A percentile compares a stretch with the other conserved stretches of the same genome.
phyloP scores from a whole-genome alignment of 805 yeast genomes.

The Scheffersomyces lignosus region DNA sequence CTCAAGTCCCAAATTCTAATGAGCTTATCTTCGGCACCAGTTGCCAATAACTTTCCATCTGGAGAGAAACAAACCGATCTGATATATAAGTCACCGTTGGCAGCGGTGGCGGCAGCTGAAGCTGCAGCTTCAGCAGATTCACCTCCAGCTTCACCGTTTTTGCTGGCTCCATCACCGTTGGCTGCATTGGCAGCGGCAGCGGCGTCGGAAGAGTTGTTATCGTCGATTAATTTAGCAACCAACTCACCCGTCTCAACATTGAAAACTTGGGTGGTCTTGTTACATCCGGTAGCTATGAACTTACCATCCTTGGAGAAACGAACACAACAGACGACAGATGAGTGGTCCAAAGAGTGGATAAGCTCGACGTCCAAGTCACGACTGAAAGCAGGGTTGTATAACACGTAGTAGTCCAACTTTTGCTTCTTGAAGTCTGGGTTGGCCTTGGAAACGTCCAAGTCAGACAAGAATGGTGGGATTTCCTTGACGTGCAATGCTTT shows the following conservation, averaged over 20 bases:
- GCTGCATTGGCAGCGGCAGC: slow-evolving; percentile 29
- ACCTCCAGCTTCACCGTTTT: slow-evolving; percentile 23
- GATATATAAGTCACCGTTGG: slow-evolving; percentile 83
- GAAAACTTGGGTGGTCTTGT: slow-evolving; percentile 91
- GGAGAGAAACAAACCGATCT: slow-evolving; percentile 96
- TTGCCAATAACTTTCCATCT: slow-evolving; percentile 86
- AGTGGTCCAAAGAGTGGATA: slow-evolving; percentile 87
- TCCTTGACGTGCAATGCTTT: slow-evolving; percentile 64
- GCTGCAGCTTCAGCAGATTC: slow-evolving; percentile 15
- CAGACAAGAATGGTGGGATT: slow-evolving; percentile 77
- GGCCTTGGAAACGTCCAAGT: slow-evolving; percentile 76
- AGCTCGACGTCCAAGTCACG: slow-evolving; percentile 76
- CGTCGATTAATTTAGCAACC: slow-evolving; percentile 84
- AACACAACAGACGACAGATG: slow-evolving; percentile 96
- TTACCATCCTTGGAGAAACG: slow-evolving; percentile 89
- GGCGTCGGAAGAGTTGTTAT: slow-evolving; percentile 46
- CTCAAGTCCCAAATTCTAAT: slow-evolving; percentile 96
- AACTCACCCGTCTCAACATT: slow-evolving; percentile 89
- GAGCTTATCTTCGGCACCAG: slow-evolving; percentile 88
- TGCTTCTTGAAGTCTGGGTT: slow-evolving; percentile 78
- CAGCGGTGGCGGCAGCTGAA: slow-evolving; percentile 48
- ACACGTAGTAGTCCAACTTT: slow-evolving; percentile 79
- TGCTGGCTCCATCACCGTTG: slow-evolving; percentile 12
- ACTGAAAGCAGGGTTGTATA: slow-evolving; percentile 82
- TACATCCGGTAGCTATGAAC: slow-evolving; percentile 94